These are phyloP conservation scores for Podospora tetraspora DNA, from an alignment of 495 filamentous ascomycete species.

Conservation along the genomic window DNA sequence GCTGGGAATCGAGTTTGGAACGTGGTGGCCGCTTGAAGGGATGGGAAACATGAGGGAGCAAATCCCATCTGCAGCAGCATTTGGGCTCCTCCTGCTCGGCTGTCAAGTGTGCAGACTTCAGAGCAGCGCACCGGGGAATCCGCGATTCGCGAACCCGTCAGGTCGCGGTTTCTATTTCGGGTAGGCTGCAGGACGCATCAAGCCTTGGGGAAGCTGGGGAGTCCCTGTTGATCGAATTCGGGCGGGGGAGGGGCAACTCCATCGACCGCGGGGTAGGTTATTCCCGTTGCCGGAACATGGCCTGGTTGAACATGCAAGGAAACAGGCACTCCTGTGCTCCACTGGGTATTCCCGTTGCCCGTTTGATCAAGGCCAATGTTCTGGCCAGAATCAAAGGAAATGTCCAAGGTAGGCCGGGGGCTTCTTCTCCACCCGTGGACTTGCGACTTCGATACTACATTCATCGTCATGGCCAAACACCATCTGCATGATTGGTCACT, in stretches of 20 bases:
- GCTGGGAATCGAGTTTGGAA: background rate
- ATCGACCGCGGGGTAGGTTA: slow-evolving; percentile 3
- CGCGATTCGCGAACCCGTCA: background rate
- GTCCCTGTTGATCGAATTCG: slow-evolving; percentile 7
- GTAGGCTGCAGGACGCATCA: slow-evolving; percentile 2
- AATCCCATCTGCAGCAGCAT: background rate
- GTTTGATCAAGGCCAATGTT: background rate
- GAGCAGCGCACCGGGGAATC: background rate
- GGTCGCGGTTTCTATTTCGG: slow-evolving; percentile 9
- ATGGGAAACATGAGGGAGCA: background rate
- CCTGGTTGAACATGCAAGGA: no score
- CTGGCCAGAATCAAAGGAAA: no score
- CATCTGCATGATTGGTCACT: background rate
- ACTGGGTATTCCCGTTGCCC: slow-evolving; percentile 2
- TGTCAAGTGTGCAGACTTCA: background rate
- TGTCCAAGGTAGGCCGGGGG: no score
- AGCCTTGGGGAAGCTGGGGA: slow-evolving; percentile 8
- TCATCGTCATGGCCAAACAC: background rate
- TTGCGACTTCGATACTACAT: background rate
- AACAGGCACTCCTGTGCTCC: no score
- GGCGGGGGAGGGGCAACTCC: slow-evolving; percentile 7
- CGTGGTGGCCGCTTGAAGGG: background rate
- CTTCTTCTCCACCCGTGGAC: background rate
- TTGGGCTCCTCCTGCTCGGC: background rate
- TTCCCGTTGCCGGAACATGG: background rate